Base-by-base conservation (phyloP, 2,329 filamentous ascomycete species). In the Scedosporium minutisporum region DNA sequence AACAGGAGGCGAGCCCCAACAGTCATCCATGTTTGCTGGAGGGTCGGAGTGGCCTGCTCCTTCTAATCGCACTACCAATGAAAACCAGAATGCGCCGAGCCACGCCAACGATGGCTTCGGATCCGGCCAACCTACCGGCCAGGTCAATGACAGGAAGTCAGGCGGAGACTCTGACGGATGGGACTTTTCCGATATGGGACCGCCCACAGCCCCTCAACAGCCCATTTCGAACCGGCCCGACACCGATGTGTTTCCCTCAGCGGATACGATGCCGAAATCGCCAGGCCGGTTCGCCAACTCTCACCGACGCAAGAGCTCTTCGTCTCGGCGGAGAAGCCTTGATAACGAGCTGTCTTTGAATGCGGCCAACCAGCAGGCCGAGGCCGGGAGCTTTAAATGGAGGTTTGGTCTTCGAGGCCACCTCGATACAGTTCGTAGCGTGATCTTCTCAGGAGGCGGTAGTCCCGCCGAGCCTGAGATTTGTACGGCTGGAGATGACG, bases 401-500 rank as follows among this genome's bases (percentile, higher is more conserved):
- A 86, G 92, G 60, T 97, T 96, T 71, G 93, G 92, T 4, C 81
- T 99, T 4, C 84, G 93, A 60, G 95, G 95, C 1, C 95, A 99
- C 73, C 82, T 99, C 1, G 92, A 97, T 72, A 93, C 96, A 2
- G 91, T 99, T 4, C 88, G 95, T 48, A 91, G 91, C 1, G 91
- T 97, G 64, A 96, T 97, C 66, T 99, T 99, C 76, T 97, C 93
- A 1, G 95, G 95, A 25, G 95, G 95, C 51, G 95, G 95, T 65
- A 97, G 92, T 70, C 93, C 93, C 3, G 91, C 91, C 3, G 95
- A 99, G 72, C 95, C 95, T 1, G 95, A 99, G 74, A 93, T 99
- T 62, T 97, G 93, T 75, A 99, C 93, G 3, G 91, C 90, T 59
- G 91, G 93, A 63, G 95, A 99, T 69, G 95, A 99, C 72, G 93